A percentile compares a stretch with the other conserved stretches of the same genome.
Evolutionary conservation across 768 basidiomycete genomes (phyloP).

Genomic region (Pholiota conissans): DNA sequence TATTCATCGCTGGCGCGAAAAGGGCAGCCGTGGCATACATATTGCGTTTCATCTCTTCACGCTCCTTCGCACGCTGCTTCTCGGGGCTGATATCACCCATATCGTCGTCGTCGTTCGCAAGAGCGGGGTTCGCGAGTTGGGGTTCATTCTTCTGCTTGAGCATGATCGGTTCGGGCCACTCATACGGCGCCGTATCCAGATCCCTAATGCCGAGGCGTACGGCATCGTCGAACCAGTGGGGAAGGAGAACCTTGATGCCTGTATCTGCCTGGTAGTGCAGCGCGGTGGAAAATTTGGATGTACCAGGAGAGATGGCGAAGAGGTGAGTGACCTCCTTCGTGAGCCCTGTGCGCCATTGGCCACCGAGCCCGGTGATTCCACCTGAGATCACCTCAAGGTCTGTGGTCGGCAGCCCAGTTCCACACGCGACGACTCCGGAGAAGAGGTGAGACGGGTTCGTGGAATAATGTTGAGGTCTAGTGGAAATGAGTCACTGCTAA

Average conservation of each 20-base stretch:
- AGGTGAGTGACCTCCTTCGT: constrained; percentile 89
- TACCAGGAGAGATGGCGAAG: constrained; percentile 56
- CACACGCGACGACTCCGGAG: constrained; percentile 78
- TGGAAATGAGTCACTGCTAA: not conserved
- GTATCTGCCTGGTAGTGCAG: constrained; percentile 61
- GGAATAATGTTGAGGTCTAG: constrained; percentile 64
- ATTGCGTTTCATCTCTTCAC: constrained; percentile 31
- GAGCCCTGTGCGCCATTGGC: constrained; percentile 75
- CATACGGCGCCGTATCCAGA: constrained; percentile 55
- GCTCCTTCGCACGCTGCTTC: constrained; percentile 12
- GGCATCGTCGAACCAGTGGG: constrained; percentile 91
- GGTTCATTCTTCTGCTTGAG: constrained; percentile 22
- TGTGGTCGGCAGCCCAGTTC: constrained; percentile 52
- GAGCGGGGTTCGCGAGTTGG: constrained; percentile 18
- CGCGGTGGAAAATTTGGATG: constrained; percentile 51
- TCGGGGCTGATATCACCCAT: not conserved
- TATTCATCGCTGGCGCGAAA: constrained; percentile 24
- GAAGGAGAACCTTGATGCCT: constrained; percentile 69
- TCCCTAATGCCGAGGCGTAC: constrained; percentile 54
- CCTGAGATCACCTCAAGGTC: constrained; percentile 77
- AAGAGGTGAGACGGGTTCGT: constrained; percentile 78
- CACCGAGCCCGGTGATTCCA: constrained; percentile 75
- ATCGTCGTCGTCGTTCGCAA: not conserved
- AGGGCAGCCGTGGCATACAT: constrained; percentile 31
- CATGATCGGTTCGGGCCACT: constrained; percentile 73